Percentiles rank a stretch among this genome's conserved stretches.
These are phyloP conservation scores for Phoma sp. DNA, from an alignment of 2,329 filamentous ascomycete species.

Conservation along the genomic window DNA sequence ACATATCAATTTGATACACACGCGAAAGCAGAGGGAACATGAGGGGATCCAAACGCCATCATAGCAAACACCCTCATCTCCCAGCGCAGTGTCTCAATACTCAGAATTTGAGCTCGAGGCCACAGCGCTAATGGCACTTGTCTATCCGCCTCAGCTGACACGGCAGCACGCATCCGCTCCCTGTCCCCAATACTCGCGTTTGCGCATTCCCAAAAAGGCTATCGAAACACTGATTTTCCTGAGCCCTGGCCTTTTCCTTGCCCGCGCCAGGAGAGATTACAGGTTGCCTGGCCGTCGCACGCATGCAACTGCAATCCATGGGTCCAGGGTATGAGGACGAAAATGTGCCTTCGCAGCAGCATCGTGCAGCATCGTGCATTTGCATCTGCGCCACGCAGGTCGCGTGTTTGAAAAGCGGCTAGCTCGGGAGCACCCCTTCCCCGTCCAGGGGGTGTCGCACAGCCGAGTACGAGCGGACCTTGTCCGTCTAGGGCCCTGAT, in stretches of 20 bases:
- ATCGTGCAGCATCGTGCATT: slow-evolving; percentile 19
- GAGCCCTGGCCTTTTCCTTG: not conserved
- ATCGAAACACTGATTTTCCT: too few species aligned
- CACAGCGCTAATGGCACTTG: not conserved
- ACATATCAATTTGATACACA: too few species aligned
- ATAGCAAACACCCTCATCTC: too few species aligned
- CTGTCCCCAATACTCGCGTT: not conserved
- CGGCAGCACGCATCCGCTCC: not conserved
- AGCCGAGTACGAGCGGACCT: slow-evolving; percentile 3
- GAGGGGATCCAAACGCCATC: too few species aligned
- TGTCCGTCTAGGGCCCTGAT: not conserved
- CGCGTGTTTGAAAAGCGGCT: too few species aligned
- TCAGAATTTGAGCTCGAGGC: not conserved
- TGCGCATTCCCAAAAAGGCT: too few species aligned
- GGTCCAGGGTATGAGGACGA: slow-evolving; percentile 3
- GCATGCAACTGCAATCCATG: slow-evolving; percentile 3
- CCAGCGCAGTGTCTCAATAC: not conserved
- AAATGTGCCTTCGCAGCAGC: slow-evolving; percentile 1
- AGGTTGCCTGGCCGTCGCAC: slow-evolving; percentile 10
- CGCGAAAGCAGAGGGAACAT: too few species aligned
- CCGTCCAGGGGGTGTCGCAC: not conserved
- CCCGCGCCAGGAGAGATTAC: slow-evolving; percentile 16
- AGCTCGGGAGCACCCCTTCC: too few species aligned
- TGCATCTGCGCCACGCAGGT: not conserved
- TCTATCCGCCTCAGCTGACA: not conserved